Evolutionary conservation across 305 asterid genomes (phyloP), one percentile per base, ranked within the genome.

Genomic region (Fraxinus platypoda): DNA sequence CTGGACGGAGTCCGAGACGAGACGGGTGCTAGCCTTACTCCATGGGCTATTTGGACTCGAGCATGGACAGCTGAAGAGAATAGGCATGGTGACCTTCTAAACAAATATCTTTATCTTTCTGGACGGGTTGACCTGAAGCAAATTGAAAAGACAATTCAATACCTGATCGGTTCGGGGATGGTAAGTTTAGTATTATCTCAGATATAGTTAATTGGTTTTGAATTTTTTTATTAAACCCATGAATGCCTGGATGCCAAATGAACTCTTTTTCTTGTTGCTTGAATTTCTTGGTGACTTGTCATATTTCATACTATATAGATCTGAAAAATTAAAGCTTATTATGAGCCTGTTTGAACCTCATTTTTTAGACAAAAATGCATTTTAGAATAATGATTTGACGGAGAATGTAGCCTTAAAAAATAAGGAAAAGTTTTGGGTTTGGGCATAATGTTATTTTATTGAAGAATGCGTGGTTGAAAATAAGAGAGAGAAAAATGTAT

Each of bases 11-110:
- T 93, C 75, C 91, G 94, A 9, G 97, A 93, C 15, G 97, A 90
- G 85, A 89, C 95, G 0, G 95, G 97, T 30, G 97, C 95, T 64
- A 91, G 95, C 87, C 92, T 64, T 46, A 87, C 92, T 83, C 90
- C 95, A 76, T 93, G 97, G 97, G 97, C 95, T 49, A 77, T 91
- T 84, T 93, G 97, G 97, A 93, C 95, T 6, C 81, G 97, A 83
- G 97, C 94, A 3, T 93, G 97, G 97, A 92, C 96, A 17, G 95
- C 97, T 68, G 97, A 92, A 83, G 97, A 92, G 87, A 93, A 92
- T 83, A 85, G 97, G 85, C 97, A 93, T 3, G 97, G 97, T n/a
- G 97, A 93, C 77, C 97, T 93, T 80, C 97, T 93, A 80, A 92
- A 93, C 85, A 93, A 91, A 73, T 93, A 90, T 78, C 94, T 93